Evolutionary conservation across 352 stramenopile species (phyloP), one percentile per base, ranked within the genome.

Genomic region (Thraustotheca clavata): DNA sequence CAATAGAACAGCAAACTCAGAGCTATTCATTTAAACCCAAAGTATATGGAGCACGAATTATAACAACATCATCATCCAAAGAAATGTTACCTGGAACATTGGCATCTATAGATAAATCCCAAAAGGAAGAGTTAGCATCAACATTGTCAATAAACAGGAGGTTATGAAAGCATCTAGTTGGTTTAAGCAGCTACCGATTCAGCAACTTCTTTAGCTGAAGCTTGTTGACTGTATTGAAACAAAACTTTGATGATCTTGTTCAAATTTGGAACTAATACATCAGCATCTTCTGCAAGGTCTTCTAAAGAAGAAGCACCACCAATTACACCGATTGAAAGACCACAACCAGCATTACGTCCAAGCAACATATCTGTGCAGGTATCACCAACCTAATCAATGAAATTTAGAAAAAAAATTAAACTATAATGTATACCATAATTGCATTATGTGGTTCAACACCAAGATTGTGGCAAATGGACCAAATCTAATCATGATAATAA

Each of bases 341-440:
- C 86, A 59, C 76, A 87, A 43, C 81, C 81, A 5, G 86, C 83
- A 41, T 89, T 89, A 46, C 77, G 74, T 26, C 80, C 86, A n/a
- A 95, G 69, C 20, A 79, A 32, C 82, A 93, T 94, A 65, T 95
- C 86, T 6, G 82, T 92, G 47, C 76, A 87, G 22, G 86, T 95
- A 55, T 95, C 86, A 16, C 86, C 86, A 24, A 95, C 27, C 60
- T 63, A 63, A 29, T 14, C 31, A 20, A 8, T 54, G 31, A 9
- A n/a, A 54, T 3, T 12, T 16, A 8, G 16, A 34, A n/a, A 34
- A 47, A 18, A 24, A 1, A 2, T 20, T n/a, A 18, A 27, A 11
- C n/a, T 49, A 33, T 54, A 12, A 35, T n/a, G 27, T 26, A 22
- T 54, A 65, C 82, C 86, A 94, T 93, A 62, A 94, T 89, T 46